A percentile compares a stretch with the other conserved stretches of the same genome.
phyloP scores from a whole-genome alignment of 1,284 basidiomycete genomes.

The Tranzscheliella williamsii region DNA sequence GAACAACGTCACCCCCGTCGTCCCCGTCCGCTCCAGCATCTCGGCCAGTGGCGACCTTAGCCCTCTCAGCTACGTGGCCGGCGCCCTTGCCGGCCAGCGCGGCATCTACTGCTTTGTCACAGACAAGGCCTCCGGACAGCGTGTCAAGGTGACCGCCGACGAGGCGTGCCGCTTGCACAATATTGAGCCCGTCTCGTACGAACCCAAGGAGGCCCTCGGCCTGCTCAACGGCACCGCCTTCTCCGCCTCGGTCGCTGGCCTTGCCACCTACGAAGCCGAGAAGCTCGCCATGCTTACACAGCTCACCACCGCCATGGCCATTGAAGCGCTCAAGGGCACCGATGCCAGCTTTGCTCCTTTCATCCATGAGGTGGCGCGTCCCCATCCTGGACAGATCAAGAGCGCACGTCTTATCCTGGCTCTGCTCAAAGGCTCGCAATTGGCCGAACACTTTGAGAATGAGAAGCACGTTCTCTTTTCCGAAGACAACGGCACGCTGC shows the following conservation, averaged over 20 bases:
- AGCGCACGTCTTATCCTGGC: slow-evolving; percentile 29
- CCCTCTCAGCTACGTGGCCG: slow-evolving; percentile 71
- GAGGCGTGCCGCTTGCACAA: slow-evolving; percentile 64
- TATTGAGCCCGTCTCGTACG: slow-evolving; percentile 72
- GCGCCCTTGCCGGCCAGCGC: slow-evolving; percentile 43
- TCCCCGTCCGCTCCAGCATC: slow-evolving; percentile 81
- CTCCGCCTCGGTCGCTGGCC: slow-evolving; percentile 65
- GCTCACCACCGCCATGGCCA: slow-evolving; percentile 79
- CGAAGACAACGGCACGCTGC: slow-evolving; percentile 71
- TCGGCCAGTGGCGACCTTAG: slow-evolving; percentile 72
- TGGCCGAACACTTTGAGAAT: slow-evolving; percentile 70
- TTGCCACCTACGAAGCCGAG: slow-evolving; percentile 72
- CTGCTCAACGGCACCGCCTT: slow-evolving; percentile 79
- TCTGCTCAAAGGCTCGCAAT: slow-evolving; percentile 70
- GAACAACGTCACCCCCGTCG: slow-evolving; percentile 76
- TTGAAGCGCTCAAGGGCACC: slow-evolving; percentile 66
- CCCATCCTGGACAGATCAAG: slow-evolving; percentile 80
- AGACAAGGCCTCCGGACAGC: slow-evolving; percentile 14
- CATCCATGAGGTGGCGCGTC: slow-evolving; percentile 75
- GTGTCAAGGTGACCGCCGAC: slow-evolving; percentile 28
- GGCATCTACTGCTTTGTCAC: slow-evolving; percentile 43
- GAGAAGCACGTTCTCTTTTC: slow-evolving; percentile 68
- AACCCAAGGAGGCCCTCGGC: slow-evolving; percentile 73
- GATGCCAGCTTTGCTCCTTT: slow-evolving; percentile 64
- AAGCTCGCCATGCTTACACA: slow-evolving; percentile 74